These are phyloP conservation scores for Pezicula carpinea DNA, from an alignment of 2,329 filamentous ascomycete genomes.

Conservation along the genomic window DNA sequence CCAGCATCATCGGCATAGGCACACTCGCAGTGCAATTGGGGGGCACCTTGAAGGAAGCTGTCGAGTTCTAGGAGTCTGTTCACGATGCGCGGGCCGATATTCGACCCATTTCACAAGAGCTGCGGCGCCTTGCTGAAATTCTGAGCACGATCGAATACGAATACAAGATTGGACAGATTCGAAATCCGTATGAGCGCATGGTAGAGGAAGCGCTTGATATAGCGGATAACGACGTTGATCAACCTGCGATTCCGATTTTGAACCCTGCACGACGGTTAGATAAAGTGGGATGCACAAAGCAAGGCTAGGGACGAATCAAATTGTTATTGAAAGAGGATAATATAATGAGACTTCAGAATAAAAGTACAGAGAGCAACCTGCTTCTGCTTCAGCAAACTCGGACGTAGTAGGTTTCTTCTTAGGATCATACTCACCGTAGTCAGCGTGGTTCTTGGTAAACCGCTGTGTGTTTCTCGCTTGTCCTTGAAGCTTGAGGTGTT, in stretches of 20 bases:
- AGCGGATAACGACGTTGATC: constrained; percentile 6
- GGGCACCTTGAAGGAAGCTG: constrained; percentile 5
- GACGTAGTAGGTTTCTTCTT: background rate
- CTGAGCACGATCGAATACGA: constrained; percentile 3
- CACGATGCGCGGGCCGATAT: constrained; percentile 11
- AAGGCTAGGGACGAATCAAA: constrained; percentile 5
- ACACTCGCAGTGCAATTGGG: constrained; percentile 9
- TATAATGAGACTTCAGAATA: constrained; percentile 4
- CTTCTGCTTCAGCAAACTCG: constrained; percentile 3
- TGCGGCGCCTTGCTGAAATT: constrained; percentile 4
- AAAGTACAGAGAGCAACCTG: constrained; percentile 5
- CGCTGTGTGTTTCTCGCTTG: too few relatives aligned
- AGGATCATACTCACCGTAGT: too few relatives aligned
- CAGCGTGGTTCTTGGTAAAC: too few relatives aligned
- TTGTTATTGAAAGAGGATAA: constrained; percentile 6
- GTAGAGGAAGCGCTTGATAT: background rate
- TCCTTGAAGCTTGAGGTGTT: too few relatives aligned
- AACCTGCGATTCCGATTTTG: too few relatives aligned
- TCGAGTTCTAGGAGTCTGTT: constrained; percentile 9
- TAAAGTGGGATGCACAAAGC: background rate
- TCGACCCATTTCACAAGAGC: constrained; percentile 6
- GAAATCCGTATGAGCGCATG: background rate
- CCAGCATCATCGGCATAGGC: constrained; percentile 8
- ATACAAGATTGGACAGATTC: background rate
- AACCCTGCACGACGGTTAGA: constrained; percentile 1